Conservation (phyloP, 2,329 filamentous ascomycete genomes). For the Alternaria metachromatica region DNA sequence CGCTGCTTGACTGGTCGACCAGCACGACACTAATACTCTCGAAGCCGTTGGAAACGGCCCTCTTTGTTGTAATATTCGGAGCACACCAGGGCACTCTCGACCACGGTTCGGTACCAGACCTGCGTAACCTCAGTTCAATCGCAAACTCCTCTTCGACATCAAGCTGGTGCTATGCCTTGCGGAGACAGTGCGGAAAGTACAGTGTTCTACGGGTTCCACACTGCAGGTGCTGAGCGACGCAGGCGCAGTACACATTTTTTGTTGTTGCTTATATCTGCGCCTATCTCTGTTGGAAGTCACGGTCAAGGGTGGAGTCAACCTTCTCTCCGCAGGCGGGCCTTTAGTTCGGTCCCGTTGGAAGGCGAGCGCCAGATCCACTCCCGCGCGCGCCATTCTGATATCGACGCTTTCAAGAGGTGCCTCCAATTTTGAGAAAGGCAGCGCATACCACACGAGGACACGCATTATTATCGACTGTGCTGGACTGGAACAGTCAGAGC, state of each 20-base stretch:
- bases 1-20: slow-evolving; percentile 18
- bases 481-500: background rate
- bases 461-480: background rate
- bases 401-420: background rate
- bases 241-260: background rate
- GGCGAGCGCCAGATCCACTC: slow-evolving; percentile 5
- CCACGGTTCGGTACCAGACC: slow-evolving; percentile 28
- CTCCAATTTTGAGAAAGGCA: background rate
- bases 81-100: slow-evolving; percentile 11
- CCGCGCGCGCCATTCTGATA: slow-evolving; percentile 2
- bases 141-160: background rate
- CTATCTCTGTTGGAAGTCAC: slow-evolving; percentile 16
- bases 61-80: slow-evolving; percentile 18
- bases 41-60: slow-evolving; percentile 17
- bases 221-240: background rate
- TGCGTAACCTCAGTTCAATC: background rate
- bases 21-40: slow-evolving; percentile 19
- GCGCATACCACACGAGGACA: background rate
- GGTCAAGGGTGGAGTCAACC: slow-evolving; percentile 15
- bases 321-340: slow-evolving; percentile 7
- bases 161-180: slow-evolving; percentile 7
- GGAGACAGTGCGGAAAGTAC: slow-evolving; percentile 6
- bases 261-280: slow-evolving; percentile 8
- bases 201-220: background rate
- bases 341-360: slow-evolving; percentile 12